These are phyloP conservation scores for Candida maltosa DNA, from an alignment of 805 yeast genomes.

Conservation along the genomic window DNA sequence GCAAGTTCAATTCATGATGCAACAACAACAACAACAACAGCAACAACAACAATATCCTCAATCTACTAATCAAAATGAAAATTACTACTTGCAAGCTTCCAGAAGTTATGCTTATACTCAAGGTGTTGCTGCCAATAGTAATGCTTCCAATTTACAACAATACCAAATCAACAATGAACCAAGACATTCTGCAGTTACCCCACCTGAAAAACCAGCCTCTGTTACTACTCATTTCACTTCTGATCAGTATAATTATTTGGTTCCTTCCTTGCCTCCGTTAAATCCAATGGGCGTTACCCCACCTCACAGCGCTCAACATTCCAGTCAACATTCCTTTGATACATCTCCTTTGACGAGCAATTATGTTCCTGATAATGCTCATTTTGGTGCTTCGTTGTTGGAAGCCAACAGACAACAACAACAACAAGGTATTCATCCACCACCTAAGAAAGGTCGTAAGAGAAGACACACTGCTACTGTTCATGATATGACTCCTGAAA, in stretches of 20 bases:
- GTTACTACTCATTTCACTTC: neutral
- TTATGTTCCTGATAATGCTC: no score
- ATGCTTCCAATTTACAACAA: neutral
- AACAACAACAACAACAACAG: conserved; percentile 7
- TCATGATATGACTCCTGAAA: conserved; percentile 38
- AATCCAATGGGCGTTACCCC: neutral
- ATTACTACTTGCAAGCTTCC: neutral
- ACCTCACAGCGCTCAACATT: no score
- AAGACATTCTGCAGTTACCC: neutral
- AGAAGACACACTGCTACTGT: conserved; percentile 19
- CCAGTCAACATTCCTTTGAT: no score
- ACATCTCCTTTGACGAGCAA: no score
- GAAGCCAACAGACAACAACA: conserved; percentile 6
- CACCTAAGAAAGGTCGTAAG: conserved; percentile 7
- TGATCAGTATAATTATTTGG: conserved; percentile 4
- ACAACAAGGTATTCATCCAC: conserved; percentile 2
- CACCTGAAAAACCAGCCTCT: neutral
- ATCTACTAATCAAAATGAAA: conserved; percentile 2
- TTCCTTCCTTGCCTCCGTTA: conserved; percentile 4
- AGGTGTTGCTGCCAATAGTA: neutral
- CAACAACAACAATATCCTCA: conserved; percentile 9
- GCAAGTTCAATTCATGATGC: conserved; percentile 1
- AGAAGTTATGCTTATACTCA: neutral
- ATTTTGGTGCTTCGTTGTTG: conserved; percentile 6
- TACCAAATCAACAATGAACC: conserved; percentile 1